These are phyloP conservation scores for Pachyrhizus erosus DNA, from an alignment of 306 rosid species.

Conservation along the genomic window DNA sequence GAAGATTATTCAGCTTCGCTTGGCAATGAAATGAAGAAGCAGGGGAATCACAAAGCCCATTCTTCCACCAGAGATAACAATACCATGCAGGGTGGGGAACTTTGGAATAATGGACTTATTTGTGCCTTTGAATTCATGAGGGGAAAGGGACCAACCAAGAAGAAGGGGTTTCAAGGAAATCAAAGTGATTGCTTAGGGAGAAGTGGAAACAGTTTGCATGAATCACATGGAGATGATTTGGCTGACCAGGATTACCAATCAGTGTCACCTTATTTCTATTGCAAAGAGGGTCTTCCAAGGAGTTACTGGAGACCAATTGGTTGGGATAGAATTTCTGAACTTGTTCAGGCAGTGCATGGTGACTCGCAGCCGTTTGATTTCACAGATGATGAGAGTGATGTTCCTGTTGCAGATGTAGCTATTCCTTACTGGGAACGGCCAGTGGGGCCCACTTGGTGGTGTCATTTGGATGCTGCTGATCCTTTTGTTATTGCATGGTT, in stretches of 20 bases:
- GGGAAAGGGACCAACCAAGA: constrained; percentile 4
- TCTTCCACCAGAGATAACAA: constrained; percentile 8
- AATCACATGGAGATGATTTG: constrained; percentile 21
- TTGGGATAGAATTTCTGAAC: constrained; percentile 66
- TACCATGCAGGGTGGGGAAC: constrained; percentile 40
- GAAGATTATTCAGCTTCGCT: constrained; percentile 34
- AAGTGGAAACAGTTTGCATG: constrained; percentile 25
- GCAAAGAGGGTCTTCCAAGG: constrained; percentile 50
- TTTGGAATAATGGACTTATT: constrained; percentile 70
- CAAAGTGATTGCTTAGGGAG: neutral
- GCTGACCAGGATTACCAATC: constrained; percentile 32
- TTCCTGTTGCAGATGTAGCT: constrained; percentile 69
- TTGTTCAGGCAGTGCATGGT: constrained; percentile 52
- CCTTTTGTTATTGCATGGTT: constrained; percentile 73
- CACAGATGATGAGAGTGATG: constrained; percentile 49
- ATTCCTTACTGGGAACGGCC: constrained; percentile 88
- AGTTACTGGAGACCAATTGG: constrained; percentile 69
- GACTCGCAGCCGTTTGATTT: constrained; percentile 41
- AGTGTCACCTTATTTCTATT: neutral
- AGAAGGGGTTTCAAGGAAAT: constrained; percentile 37
- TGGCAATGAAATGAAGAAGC: constrained; percentile 43
- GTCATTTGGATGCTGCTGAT: constrained; percentile 81
- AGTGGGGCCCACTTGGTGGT: constrained; percentile 93
- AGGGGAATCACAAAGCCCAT: constrained; percentile 30
- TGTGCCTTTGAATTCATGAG: constrained; percentile 69